Evolutionary conservation across 2,329 filamentous ascomycete genomes (phyloP).

Genomic region (Paradendryphiella salina): DNA sequence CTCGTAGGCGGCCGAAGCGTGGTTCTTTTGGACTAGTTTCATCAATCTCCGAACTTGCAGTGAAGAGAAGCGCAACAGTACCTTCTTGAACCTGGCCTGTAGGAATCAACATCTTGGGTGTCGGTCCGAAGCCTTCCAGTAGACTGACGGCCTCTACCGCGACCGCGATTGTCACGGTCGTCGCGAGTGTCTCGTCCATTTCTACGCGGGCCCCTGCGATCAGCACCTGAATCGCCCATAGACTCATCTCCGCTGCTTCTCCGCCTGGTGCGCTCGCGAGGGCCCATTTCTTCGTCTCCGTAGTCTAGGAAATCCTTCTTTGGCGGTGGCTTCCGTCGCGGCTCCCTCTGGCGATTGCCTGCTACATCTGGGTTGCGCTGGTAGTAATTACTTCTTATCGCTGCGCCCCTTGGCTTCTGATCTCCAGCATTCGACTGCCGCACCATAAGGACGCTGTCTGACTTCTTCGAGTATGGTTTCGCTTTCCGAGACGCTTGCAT

Average conservation of each 20-base stretch:
- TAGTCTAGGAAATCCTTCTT: slow-evolving; percentile 36
- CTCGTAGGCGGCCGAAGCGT: slow-evolving; percentile 56
- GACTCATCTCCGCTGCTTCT: slow-evolving; percentile 66
- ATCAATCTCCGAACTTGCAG: slow-evolving; percentile 7
- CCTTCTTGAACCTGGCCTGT: slow-evolving; percentile 36
- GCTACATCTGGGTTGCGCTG: slow-evolving; percentile 85
- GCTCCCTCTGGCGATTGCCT: slow-evolving; percentile 59
- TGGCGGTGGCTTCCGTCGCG: slow-evolving; percentile 56
- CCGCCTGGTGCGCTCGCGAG: slow-evolving; percentile 24
- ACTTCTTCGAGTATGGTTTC: slow-evolving; percentile 68
- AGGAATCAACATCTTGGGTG: slow-evolving; percentile 36
- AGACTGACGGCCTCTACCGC: slow-evolving; percentile 17
- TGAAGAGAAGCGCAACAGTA: slow-evolving; percentile 9
- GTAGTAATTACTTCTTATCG: slow-evolving; percentile 85
- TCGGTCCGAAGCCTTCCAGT: slow-evolving; percentile 19
- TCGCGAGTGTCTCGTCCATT: slow-evolving; percentile 27
- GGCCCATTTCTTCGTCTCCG: slow-evolving; percentile 31
- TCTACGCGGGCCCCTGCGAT: slow-evolving; percentile 30
- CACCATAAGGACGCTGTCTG: slow-evolving; percentile 70
- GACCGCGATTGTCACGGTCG: slow-evolving; percentile 20
- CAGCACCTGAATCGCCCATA: slow-evolving; percentile 68
- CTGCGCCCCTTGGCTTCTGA: slow-evolving; percentile 77
- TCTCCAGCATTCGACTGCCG: slow-evolving; percentile 75
- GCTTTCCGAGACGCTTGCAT: slow-evolving; percentile 66
- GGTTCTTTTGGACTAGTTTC: slow-evolving; percentile 31